These are phyloP conservation scores for Arthrobotrys sphaeroides DNA, from an alignment of 2,329 filamentous ascomycete species.

Conservation along the genomic window DNA sequence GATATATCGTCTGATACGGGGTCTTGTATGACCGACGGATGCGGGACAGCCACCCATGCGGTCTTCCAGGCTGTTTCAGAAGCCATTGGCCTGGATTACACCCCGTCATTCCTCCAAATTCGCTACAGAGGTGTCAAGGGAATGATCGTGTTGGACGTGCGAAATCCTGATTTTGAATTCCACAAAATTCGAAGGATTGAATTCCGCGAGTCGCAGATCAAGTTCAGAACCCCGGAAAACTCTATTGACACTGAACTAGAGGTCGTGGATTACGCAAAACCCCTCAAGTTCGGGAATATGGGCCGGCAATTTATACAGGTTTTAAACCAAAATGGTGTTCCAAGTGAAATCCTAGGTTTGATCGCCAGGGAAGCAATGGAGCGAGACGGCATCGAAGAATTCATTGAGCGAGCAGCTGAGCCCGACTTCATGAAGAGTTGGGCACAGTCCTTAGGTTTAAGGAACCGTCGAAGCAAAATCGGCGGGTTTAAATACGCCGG, in stretches of 20 bases:
- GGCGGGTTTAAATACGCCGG: constrained; percentile 58
- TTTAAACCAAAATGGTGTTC: background rate
- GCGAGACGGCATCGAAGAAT: background rate
- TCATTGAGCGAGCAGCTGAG: background rate
- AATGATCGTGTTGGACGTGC: constrained; percentile 73
- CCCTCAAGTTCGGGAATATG: background rate
- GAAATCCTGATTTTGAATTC: constrained; percentile 59
- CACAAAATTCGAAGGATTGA: background rate
- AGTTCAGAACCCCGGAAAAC: background rate
- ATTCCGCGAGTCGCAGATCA: background rate
- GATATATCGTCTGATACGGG: background rate
- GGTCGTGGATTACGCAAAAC: background rate
- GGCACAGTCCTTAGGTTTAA: background rate
- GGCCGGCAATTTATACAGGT: background rate
- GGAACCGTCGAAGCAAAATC: constrained; percentile 58
- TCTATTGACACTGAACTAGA: background rate
- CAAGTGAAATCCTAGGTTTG: background rate
- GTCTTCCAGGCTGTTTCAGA: constrained; percentile 68
- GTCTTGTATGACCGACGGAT: constrained; percentile 72
- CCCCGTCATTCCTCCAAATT: constrained; percentile 74
- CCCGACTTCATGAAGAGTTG: background rate
- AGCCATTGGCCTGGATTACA: constrained; percentile 64
- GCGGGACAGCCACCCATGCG: constrained; percentile 71
- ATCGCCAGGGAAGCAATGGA: background rate
- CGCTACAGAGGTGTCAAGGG: constrained; percentile 78